Evolutionary conservation across 495 filamentous ascomycete genomes (phyloP).

Genomic region (Bryoglossum gracile): DNA sequence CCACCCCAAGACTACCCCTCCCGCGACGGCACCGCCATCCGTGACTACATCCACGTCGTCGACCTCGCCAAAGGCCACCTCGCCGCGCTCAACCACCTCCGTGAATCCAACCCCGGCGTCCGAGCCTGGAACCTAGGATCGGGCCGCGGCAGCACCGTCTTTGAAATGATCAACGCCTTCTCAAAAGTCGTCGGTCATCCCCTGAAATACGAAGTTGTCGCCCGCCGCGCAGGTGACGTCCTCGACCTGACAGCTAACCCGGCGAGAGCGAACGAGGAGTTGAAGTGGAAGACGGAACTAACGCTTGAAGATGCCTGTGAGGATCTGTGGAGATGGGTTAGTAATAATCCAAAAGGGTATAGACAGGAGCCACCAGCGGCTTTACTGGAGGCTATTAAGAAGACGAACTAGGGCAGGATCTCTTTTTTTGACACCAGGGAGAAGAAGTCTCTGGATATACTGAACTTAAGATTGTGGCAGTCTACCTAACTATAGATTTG

Average conservation of each 20-base stretch:
- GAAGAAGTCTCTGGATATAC: too few relatives aligned
- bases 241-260: constrained; percentile 92
- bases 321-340: constrained; percentile 90
- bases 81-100: constrained; percentile 86
- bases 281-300: constrained; percentile 84
- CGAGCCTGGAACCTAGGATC: constrained; percentile 96
- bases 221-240: constrained; percentile 80
- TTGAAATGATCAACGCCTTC: constrained; percentile 96
- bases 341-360: constrained; percentile 95
- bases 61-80: constrained; percentile 87
- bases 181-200: constrained; percentile 75
- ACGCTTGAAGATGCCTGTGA: constrained; percentile 89
- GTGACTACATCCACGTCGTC: constrained; percentile 76
- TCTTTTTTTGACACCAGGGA: too few relatives aligned
- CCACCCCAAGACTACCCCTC: constrained; percentile 79
- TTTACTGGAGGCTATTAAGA: constrained; percentile 67
- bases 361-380: constrained; percentile 80
- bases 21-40: constrained; percentile 68
- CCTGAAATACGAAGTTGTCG: constrained; percentile 80
- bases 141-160: constrained; percentile 91
- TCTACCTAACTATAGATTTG: too few relatives aligned
- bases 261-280: constrained; percentile 74
- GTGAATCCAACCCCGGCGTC: constrained; percentile 81
- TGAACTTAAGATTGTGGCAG: too few relatives aligned
- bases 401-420: constrained; percentile 38